Percentiles rank a stretch among this genome's conserved stretches.
These are phyloP conservation scores for Leccinum laetum DNA, from an alignment of 1,284 basidiomycete species.

Conservation along the genomic window DNA sequence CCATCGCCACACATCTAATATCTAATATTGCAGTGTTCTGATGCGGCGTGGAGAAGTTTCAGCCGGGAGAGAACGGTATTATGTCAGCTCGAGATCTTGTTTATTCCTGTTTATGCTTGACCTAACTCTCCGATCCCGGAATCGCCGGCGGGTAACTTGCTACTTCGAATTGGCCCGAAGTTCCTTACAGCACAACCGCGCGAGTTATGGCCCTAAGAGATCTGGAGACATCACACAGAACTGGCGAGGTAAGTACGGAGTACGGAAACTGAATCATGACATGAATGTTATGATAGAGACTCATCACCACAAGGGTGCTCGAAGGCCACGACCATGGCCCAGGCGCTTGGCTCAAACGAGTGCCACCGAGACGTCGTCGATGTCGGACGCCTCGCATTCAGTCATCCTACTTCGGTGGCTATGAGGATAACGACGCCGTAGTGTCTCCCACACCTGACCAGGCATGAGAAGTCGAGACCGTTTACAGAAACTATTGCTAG, in stretches of 20 bases:
- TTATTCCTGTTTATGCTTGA: neutral
- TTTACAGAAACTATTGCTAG: conserved; percentile 2
- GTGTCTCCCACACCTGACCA: conserved; percentile 1
- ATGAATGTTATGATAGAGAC: neutral
- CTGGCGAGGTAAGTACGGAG: neutral
- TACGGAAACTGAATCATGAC: neutral
- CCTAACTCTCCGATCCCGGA: too few relatives aligned
- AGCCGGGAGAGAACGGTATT: neutral
- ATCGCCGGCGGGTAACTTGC: too few relatives aligned
- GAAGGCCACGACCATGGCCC: neutral
- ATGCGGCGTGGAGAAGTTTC: neutral
- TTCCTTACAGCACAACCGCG: neutral
- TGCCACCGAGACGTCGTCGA: neutral
- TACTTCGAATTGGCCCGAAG: neutral
- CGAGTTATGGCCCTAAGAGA: neutral
- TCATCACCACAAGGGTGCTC: conserved; percentile 5
- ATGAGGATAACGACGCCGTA: neutral
- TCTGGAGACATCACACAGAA: neutral
- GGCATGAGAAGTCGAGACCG: neutral
- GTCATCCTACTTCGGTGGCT: neutral
- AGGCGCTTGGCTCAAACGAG: neutral
- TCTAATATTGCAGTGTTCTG: neutral
- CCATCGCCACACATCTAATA: neutral
- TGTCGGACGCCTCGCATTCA: neutral
- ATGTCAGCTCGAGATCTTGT: neutral